phyloP scores from a whole-genome alignment of 192 early-diverging fungal species.

The Linnemannia zychae region DNA sequence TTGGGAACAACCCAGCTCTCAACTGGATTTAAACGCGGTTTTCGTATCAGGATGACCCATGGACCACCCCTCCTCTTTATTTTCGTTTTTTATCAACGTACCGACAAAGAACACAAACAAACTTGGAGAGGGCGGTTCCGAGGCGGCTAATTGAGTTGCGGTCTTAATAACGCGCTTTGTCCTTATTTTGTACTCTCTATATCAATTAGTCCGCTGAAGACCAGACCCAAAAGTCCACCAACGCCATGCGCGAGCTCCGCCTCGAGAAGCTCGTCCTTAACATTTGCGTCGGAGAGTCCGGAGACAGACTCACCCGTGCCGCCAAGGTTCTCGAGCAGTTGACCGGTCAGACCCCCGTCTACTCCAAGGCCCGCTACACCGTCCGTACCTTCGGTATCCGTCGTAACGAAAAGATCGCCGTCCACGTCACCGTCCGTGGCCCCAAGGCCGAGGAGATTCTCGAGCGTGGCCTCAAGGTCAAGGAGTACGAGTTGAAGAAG shows the following conservation, averaged over 20 bases:
- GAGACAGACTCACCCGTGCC: conserved; percentile 99
- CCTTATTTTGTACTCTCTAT: conserved; percentile 32
- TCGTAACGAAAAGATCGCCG: conserved; percentile 99
- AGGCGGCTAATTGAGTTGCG: conserved; percentile 17
- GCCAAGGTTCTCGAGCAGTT: conserved; percentile 99
- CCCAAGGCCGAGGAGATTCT: conserved; percentile 92
- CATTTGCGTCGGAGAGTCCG: conserved; percentile 99
- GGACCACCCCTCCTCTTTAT: not conserved
- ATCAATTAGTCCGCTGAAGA: conserved; percentile 70
- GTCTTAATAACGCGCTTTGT: conserved; percentile 38
- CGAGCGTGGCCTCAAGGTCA: conserved; percentile 99
- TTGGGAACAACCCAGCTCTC: too few relatives aligned
- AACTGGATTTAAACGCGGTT: not conserved
- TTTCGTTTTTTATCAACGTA: conserved; percentile 1
- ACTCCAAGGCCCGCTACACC: conserved; percentile 99
- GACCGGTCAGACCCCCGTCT: conserved; percentile 98
- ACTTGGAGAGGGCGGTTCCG: conserved; percentile 14
- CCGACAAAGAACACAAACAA: conserved; percentile 5
- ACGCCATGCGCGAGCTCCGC: conserved; percentile 96
- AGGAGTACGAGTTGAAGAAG: conserved; percentile 97
- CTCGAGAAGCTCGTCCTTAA: conserved; percentile 99
- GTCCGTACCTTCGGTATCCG: conserved; percentile 99
- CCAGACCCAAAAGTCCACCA: conserved; percentile 77
- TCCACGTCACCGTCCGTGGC: conserved; percentile 98
- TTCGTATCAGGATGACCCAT: not conserved